Evolutionary conservation across 2,329 filamentous ascomycete genomes (phyloP).

Genomic region (Nemania abortiva): DNA sequence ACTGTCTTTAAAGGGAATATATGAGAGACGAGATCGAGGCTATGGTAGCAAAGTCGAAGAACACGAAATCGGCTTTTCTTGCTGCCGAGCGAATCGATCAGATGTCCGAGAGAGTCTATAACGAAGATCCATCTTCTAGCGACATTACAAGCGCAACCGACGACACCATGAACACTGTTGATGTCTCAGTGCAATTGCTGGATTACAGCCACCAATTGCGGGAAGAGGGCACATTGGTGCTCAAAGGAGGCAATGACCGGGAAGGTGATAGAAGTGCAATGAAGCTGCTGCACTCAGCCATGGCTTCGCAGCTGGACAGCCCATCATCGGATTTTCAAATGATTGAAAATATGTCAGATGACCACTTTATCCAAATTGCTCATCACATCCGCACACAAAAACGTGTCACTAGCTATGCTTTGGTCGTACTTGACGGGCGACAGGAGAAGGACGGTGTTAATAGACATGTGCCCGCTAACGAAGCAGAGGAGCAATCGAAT

Average conservation of each 20-base stretch:
- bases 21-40: neutral
- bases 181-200: no score
- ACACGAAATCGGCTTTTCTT: slow-evolving; percentile 5
- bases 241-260: neutral
- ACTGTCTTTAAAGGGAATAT: no score
- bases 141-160: neutral
- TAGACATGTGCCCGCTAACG: neutral
- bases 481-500: neutral
- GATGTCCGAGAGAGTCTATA: neutral
- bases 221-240: neutral
- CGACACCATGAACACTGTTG: no score
- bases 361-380: slow-evolving; percentile 3
- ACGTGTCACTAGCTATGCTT: slow-evolving; percentile 3
- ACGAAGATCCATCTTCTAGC: neutral
- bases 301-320: neutral
- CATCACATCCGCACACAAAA: slow-evolving; percentile 2
- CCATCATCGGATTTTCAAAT: neutral
- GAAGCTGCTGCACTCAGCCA: neutral
- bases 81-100: slow-evolving; percentile 2
- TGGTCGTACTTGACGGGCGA: neutral
- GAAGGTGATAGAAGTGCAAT: no score
- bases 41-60: neutral
- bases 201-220: neutral
- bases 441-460: neutral
- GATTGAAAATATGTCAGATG: slow-evolving; percentile 1